These are phyloP conservation scores for Populus nigra DNA, from an alignment of 345 rosid genomes.

Conservation along the genomic window DNA sequence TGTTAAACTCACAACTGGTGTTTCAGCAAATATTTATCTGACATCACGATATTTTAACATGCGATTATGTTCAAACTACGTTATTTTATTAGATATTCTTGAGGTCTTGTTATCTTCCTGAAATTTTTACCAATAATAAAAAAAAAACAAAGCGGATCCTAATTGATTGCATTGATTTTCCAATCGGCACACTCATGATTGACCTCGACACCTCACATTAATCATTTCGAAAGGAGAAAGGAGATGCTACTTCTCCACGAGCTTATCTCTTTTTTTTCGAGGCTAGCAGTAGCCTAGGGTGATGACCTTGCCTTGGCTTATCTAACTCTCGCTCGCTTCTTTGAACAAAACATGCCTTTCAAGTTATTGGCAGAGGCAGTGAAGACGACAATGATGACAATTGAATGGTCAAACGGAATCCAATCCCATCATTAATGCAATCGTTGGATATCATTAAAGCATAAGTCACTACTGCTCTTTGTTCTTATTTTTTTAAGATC, in stretches of 20 bases:
- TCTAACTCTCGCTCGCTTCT: not conserved
- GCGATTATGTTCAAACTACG: too few species aligned
- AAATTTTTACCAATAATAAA: too few species aligned
- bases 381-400: not conserved
- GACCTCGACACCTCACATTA: too few species aligned
- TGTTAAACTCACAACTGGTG: too few species aligned
- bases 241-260: not conserved
- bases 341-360: not conserved
- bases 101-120: too few species aligned
- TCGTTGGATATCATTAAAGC: not conserved
- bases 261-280: not conserved
- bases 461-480: not conserved
- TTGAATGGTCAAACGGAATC: conserved; percentile 9
- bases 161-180: too few species aligned
- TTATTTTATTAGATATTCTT: too few species aligned
- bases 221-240: too few species aligned
- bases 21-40: too few species aligned
- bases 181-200: too few species aligned
- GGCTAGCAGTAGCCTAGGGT: not conserved
- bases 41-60: too few species aligned
- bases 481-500: not conserved
- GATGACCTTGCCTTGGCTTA: not conserved
- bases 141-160: too few species aligned
- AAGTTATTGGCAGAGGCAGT: not conserved
- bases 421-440: not conserved